Base-by-base conservation (phyloP, 1,139 yeast genomes). In the Taiozyma sp. region DNA sequence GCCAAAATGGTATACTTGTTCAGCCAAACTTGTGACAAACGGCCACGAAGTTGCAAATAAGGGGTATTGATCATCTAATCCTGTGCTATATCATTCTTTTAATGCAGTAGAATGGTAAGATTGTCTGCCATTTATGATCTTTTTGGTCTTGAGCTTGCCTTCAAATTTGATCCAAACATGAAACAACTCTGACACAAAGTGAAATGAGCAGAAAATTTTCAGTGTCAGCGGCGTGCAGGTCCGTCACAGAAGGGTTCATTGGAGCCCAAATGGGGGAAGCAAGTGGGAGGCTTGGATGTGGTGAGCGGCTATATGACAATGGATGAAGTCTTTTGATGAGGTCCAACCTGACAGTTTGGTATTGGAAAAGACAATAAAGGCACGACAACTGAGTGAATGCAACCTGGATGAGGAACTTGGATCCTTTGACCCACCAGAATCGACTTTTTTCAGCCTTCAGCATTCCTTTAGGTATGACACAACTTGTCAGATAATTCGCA, bases 11-110 rank as follows among this genome's bases (percentile, higher is more conserved):
- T 74, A 61, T 76, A 79, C 56, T 75, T 75, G 63, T 84, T 84
- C 27, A 84, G 61, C 78, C 86, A 82, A 7, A 78, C 64, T 59
- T 85, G 91, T 3, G 84, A 72, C 10, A 83, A 58, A 45, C 75
- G 62, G 55, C 84, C 90, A 22, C 66, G 61, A 10, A 78, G 64
- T 40, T 66, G 66, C 34, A 78, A 58, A 54, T 73, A 75, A n/a
- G 75, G 70, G 23, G 48, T 54, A 10, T 41, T 14, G 27, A 34
- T 34, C 44, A 44, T 40, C 34, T 29, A 23, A 29, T n/a, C n/a
- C n/a, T n/a, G n/a, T n/a, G n/a, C n/a, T n/a, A n/a, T 19, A 36
- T 2, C 22, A 24, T 24, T 10, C 13, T 8, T 16, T 8, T 36
- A 19, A 16, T 5, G n/a, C 22, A n/a, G 3, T 16, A 36, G 39